These are phyloP conservation scores for Luzula sylvatica DNA, from an alignment of 176 grass and related monocot genomes.

Conservation along the genomic window DNA sequence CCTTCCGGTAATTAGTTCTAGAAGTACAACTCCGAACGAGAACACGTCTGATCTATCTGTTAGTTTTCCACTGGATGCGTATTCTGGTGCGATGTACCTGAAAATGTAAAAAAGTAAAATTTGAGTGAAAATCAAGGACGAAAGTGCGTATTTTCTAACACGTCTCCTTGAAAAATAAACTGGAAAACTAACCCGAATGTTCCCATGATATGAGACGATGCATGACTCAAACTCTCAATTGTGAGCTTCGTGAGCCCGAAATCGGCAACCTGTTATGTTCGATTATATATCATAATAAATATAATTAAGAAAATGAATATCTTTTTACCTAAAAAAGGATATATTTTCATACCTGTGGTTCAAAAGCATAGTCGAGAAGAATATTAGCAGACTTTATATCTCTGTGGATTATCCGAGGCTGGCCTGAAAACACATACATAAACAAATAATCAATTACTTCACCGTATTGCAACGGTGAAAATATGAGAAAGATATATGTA, in stretches of 20 bases:
- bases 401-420: constrained; percentile 79
- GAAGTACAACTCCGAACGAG: constrained; percentile 81
- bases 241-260: constrained; percentile 81
- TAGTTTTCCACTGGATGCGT: constrained; percentile 70
- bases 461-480: not conserved
- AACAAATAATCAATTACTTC: not conserved
- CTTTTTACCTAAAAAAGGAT: not conserved
- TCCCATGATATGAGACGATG: constrained; percentile 78
- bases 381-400: constrained; percentile 91
- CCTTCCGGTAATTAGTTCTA: constrained; percentile 78
- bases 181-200: constrained; percentile 51
- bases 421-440: constrained; percentile 29
- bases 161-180: not conserved
- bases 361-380: constrained; percentile 69
- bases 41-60: constrained; percentile 83
- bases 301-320: not conserved
- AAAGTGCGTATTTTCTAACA: too few species aligned
- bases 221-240: constrained; percentile 44
- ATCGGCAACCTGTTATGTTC: constrained; percentile 58
- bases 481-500: not conserved
- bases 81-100: constrained; percentile 81
- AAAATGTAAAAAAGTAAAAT: not conserved
- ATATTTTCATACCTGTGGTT: constrained; percentile 49
- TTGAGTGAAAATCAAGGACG: not conserved
- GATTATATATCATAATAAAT: not conserved